Evolutionary conservation across 225 moss, liverwort and hornwort genomes (phyloP).

Genomic region (Physcomitrium patens): DNA sequence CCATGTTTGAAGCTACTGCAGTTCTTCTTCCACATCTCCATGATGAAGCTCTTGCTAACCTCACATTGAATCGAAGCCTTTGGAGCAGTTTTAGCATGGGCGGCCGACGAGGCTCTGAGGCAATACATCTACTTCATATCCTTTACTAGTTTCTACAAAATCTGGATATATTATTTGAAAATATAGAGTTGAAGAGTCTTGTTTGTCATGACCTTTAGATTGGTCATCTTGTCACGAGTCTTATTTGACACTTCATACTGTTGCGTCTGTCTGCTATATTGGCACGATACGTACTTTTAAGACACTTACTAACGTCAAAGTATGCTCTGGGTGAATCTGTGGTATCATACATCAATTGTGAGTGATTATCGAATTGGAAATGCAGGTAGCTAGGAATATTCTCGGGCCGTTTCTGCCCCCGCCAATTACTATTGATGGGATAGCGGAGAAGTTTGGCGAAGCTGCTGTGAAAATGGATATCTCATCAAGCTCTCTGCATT

Average conservation of each 20-base stretch:
- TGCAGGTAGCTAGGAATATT: constrained; percentile 77
- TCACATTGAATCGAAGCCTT: constrained; percentile 70
- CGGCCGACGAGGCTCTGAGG: constrained; percentile 85
- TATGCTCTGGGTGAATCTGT: neutral
- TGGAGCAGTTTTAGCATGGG: constrained; percentile 79
- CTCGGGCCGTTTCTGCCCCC: constrained; percentile 86
- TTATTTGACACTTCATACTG: neutral
- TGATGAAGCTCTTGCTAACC: constrained; percentile 82
- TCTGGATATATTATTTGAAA: neutral
- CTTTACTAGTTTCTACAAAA: constrained; percentile 5
- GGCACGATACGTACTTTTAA: neutral
- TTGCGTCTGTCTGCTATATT: constrained; percentile 8
- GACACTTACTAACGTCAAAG: neutral
- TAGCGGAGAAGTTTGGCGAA: constrained; percentile 45
- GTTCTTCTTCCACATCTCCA: constrained; percentile 72
- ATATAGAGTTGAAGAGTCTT: neutral
- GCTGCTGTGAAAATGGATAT: constrained; percentile 57
- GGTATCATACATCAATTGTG: neutral
- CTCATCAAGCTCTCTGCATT: constrained; percentile 51
- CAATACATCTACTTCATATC: constrained; percentile 20
- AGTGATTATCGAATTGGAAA: neutral
- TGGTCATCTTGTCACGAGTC: neutral
- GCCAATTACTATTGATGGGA: constrained; percentile 54
- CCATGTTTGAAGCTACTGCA: constrained; percentile 90
- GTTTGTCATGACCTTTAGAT: neutral